phyloP scores from a whole-genome alignment of 2,329 filamentous ascomycete species.

The Penicillium sp. region DNA sequence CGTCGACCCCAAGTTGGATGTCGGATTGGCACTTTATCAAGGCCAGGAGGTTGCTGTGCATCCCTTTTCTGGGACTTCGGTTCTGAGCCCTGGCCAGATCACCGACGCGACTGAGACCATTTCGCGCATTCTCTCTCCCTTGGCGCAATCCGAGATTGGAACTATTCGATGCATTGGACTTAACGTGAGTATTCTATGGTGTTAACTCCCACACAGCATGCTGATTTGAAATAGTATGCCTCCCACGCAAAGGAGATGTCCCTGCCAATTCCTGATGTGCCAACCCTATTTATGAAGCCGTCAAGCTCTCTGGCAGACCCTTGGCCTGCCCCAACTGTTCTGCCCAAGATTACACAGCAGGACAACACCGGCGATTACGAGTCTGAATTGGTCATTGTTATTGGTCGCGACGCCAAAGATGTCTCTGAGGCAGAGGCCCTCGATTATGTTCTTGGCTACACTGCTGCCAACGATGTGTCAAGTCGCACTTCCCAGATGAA shows the following conservation, averaged over 20 bases:
- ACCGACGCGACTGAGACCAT: slow-evolving; percentile 47
- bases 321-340: slow-evolving; percentile 52
- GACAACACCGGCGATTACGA: slow-evolving; percentile 62
- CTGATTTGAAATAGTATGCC: slow-evolving; percentile 42
- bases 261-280: slow-evolving; percentile 55
- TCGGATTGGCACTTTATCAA: slow-evolving; percentile 59
- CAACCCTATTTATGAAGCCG: slow-evolving; percentile 63
- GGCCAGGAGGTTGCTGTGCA: slow-evolving; percentile 59
- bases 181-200: slow-evolving; percentile 44
- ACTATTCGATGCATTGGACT: slow-evolving; percentile 62
- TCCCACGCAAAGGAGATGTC: slow-evolving; percentile 56
- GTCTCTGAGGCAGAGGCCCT: slow-evolving; percentile 59
- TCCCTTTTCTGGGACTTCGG: slow-evolving; percentile 61
- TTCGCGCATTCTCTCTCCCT: slow-evolving; percentile 53
- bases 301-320: slow-evolving; percentile 57
- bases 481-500: slow-evolving; percentile 59
- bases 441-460: slow-evolving; percentile 66
- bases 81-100: slow-evolving; percentile 55
- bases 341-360: slow-evolving; percentile 57
- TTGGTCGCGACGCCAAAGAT: slow-evolving; percentile 56
- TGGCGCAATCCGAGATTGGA: slow-evolving; percentile 53
- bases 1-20: slow-evolving; percentile 54
- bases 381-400: slow-evolving; percentile 60
- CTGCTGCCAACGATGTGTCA: slow-evolving; percentile 64
- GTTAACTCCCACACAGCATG: background rate